A percentile compares a stretch with the other conserved stretches of the same genome.
These are phyloP conservation scores for Pisolithus tinctorius DNA, from an alignment of 768 basidiomycete species.

Conservation along the genomic window DNA sequence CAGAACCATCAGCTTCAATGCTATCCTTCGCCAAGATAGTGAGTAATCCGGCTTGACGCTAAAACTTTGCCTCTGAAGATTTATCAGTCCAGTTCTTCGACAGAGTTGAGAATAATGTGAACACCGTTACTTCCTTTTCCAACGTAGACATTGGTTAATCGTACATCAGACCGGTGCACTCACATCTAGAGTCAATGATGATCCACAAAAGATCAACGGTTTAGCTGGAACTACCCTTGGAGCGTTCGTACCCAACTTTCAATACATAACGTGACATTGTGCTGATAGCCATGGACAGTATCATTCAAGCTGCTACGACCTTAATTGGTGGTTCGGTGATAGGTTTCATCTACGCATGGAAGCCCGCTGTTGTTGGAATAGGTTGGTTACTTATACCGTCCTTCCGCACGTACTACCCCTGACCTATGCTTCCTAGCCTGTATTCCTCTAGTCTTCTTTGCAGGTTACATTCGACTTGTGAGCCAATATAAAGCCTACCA, in stretches of 20 bases:
- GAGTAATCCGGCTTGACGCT: constrained; percentile 13
- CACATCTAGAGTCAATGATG: constrained; percentile 74
- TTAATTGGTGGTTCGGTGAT: constrained; percentile 65
- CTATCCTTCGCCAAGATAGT: constrained; percentile 87
- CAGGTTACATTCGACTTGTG: constrained; percentile 81
- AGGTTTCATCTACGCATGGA: constrained; percentile 73
- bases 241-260: constrained; percentile 30
- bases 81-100: constrained; percentile 78
- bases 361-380: constrained; percentile 76
- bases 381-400: constrained; percentile 33
- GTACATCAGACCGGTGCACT: constrained; percentile 61
- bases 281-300: constrained; percentile 33
- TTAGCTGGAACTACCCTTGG: constrained; percentile 85
- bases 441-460: constrained; percentile 58
- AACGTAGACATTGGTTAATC: not conserved
- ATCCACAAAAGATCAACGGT: constrained; percentile 85
- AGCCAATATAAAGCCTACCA: constrained; percentile 12
- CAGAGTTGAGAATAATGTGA: constrained; percentile 71
- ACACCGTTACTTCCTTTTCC: constrained; percentile 12
- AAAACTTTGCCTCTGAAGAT: not conserved
- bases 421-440: constrained; percentile 39
- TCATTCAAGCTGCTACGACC: constrained; percentile 71
- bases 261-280: not conserved
- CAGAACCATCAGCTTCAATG: constrained; percentile 64
- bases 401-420: not conserved